Evolutionary conservation across 371 early-diverging fungal species (phyloP).

Genomic region (Umbelopsis sp.): DNA sequence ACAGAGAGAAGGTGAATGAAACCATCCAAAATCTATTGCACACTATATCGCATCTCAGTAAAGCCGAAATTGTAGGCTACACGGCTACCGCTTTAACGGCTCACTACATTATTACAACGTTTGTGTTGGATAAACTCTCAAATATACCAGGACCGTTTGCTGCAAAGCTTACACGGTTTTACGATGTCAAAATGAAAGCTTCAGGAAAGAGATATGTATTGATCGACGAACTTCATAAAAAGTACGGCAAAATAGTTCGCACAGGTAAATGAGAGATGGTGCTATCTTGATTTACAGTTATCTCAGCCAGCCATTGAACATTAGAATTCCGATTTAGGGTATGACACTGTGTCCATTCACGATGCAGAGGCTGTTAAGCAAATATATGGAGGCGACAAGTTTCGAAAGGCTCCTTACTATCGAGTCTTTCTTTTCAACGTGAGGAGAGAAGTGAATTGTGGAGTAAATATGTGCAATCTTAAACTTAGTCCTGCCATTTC

Average conservation of each 20-base stretch:
- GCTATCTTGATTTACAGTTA: background rate
- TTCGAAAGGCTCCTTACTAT: background rate
- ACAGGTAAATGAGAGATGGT: background rate
- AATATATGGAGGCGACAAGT: conserved; percentile 10
- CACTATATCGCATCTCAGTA: background rate
- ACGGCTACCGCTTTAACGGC: background rate
- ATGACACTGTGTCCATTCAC: background rate
- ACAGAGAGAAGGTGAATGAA: background rate
- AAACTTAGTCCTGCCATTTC: background rate
- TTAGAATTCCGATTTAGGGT: background rate
- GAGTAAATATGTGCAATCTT: too few species aligned
- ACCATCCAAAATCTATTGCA: background rate
- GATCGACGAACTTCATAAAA: conserved; percentile 13
- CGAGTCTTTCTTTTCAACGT: background rate
- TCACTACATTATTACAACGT: background rate
- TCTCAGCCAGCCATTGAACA: background rate
- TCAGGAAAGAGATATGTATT: background rate
- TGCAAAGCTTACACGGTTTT: conserved; percentile 7
- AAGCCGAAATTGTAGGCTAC: background rate
- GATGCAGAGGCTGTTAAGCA: conserved; percentile 12
- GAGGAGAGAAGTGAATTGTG: background rate
- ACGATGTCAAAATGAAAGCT: background rate
- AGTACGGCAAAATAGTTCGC: conserved; percentile 12
- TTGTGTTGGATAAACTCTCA: background rate
- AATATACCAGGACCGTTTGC: conserved; percentile 16